phyloP scores from a whole-genome alignment of 2,329 filamentous ascomycete genomes.

The Mycosphaerelloides madeirae region DNA sequence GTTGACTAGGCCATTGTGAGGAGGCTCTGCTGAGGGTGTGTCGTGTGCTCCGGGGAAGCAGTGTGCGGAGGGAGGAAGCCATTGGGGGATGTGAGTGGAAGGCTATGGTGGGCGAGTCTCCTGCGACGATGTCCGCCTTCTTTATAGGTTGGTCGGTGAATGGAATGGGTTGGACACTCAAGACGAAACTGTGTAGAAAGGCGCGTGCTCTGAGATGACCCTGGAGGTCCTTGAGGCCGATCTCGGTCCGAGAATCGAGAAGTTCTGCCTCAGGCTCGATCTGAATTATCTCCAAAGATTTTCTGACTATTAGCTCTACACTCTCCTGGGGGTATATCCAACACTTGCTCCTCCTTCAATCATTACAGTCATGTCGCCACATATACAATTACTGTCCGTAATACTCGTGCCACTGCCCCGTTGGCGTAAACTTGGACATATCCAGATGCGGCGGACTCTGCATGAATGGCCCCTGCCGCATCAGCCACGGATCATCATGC shows the following conservation, averaged over 20 bases:
- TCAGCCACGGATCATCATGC: no score
- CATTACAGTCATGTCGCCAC: no score
- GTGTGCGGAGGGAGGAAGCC: slow-evolving; percentile 16
- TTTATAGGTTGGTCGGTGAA: neutral
- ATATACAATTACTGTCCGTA: neutral
- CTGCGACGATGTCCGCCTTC: neutral
- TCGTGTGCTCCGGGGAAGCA: slow-evolving; percentile 8
- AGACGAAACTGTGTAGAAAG: neutral
- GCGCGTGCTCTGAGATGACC: neutral
- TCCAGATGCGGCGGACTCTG: neutral
- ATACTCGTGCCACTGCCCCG: neutral
- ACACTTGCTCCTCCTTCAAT: no score
- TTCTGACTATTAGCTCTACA: no score
- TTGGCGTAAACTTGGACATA: neutral
- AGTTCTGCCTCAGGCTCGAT: no score
- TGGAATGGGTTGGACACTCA: neutral
- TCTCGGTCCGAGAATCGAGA: no score
- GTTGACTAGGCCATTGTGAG: slow-evolving; percentile 1
- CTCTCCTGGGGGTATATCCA: no score
- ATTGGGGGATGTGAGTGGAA: slow-evolving; percentile 2
- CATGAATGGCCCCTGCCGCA: no score
- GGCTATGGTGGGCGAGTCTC: neutral
- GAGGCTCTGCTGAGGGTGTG: neutral
- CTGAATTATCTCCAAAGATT: no score
- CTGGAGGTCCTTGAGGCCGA: no score